These are phyloP conservation scores for Atalantia buxifolia DNA, from an alignment of 345 rosid genomes.

Conservation along the genomic window DNA sequence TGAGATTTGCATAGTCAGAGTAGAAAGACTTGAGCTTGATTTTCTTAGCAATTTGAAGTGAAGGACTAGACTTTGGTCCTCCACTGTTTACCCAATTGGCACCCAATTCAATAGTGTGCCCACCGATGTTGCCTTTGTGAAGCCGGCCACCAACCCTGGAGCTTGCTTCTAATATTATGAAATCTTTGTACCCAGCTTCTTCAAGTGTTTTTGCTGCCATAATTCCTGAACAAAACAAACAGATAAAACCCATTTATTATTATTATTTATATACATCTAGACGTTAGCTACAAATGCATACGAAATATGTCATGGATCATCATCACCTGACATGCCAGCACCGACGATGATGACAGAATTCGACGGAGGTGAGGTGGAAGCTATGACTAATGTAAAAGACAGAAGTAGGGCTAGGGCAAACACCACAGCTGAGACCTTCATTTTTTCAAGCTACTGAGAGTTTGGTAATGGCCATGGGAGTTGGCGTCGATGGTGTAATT, in stretches of 20 bases:
- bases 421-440: not conserved
- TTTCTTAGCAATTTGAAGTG: slow-evolving; percentile 20
- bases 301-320: too few relatives aligned
- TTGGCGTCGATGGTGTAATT: not conserved
- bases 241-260: not conserved
- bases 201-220: slow-evolving; percentile 29
- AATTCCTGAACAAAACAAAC: slow-evolving; percentile 20
- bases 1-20: slow-evolving; percentile 14
- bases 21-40: slow-evolving; percentile 21
- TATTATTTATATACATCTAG: too few relatives aligned
- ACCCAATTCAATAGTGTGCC: slow-evolving; percentile 20
- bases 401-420: not conserved
- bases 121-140: slow-evolving; percentile 13
- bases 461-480: not conserved
- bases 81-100: slow-evolving; percentile 29
- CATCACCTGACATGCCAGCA: slow-evolving; percentile 32
- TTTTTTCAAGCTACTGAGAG: not conserved
- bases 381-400: not conserved
- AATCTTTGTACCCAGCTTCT: slow-evolving; percentile 24
- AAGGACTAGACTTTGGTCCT: slow-evolving; percentile 17
- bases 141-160: slow-evolving; percentile 24
- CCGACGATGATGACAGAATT: slow-evolving; percentile 26
- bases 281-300: too few relatives aligned
- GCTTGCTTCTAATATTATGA: slow-evolving; percentile 31
- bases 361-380: not conserved